A percentile compares a stretch with the other conserved stretches of the same genome.
phyloP scores from a whole-genome alignment of 306 rosid genomes.

The Alnus glutinosa region DNA sequence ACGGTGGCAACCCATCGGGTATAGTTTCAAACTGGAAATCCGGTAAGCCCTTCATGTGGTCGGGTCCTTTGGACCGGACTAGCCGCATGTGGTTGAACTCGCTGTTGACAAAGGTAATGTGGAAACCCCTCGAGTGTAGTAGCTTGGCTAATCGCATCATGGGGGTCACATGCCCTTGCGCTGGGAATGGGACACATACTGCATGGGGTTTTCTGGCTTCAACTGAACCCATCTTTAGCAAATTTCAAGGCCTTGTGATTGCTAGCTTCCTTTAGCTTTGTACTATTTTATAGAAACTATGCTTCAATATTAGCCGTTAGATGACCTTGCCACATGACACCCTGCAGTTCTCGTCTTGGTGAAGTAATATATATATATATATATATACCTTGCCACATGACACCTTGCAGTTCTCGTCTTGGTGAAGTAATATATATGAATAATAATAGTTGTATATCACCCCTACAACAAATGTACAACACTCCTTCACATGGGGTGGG shows the following conservation, averaged over 20 bases:
- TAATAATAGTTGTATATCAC: too few species aligned
- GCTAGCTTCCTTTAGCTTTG: too few species aligned
- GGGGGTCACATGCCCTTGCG: conserved; percentile 39
- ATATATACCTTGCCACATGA: too few species aligned
- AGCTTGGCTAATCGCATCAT: conserved; percentile 33
- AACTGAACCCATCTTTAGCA: background rate
- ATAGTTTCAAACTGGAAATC: conserved; percentile 33
- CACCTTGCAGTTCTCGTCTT: too few species aligned
- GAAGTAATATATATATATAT: too few species aligned
- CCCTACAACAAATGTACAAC: too few species aligned
- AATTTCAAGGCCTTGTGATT: too few species aligned
- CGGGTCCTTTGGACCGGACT: conserved; percentile 17
- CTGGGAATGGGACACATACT: conserved; percentile 35
- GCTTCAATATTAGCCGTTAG: background rate
- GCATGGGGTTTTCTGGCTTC: conserved; percentile 32
- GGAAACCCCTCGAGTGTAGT: conserved; percentile 30
- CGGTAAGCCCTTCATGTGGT: background rate
- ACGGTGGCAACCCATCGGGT: conserved; percentile 28
- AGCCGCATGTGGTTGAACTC: conserved; percentile 19
- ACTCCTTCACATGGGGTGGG: too few species aligned
- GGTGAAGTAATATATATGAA: too few species aligned
- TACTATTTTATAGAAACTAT: too few species aligned
- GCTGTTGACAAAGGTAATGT: conserved; percentile 35
- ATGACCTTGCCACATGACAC: too few species aligned
- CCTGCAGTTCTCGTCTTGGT: too few species aligned